Conservation (phyloP, 2,329 filamentous ascomycete species). For the Madurella fahalii region DNA sequence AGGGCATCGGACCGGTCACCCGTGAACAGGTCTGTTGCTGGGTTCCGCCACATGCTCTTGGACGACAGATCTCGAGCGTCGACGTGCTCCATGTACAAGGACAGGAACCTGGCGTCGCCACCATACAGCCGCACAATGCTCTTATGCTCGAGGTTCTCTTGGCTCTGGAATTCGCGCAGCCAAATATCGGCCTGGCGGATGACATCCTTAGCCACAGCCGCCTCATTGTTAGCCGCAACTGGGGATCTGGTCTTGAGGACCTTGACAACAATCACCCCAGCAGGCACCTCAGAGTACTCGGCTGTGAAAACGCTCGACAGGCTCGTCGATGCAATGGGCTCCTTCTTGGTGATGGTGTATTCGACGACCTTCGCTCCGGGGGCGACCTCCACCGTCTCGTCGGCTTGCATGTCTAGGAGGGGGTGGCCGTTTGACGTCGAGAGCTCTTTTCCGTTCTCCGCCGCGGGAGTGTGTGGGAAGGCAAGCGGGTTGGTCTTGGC, state of each 20-base stretch:
- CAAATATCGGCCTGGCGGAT: slow-evolving; percentile 58
- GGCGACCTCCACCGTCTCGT: slow-evolving; percentile 47
- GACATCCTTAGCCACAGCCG: slow-evolving; percentile 50
- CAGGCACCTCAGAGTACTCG: slow-evolving; percentile 48
- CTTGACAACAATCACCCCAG: slow-evolving; percentile 56
- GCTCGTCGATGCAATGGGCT: slow-evolving; percentile 52
- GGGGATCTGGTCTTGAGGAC: slow-evolving; percentile 52
- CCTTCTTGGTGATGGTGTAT: slow-evolving; percentile 52
- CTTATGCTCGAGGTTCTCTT: slow-evolving; percentile 51
- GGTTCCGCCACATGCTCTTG: slow-evolving; percentile 46
- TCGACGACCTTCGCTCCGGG: slow-evolving; percentile 49
- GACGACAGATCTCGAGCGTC: slow-evolving; percentile 52
- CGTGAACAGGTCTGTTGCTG: slow-evolving; percentile 45
- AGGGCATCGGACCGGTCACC: slow-evolving; percentile 47
- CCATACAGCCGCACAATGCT: slow-evolving; percentile 57
- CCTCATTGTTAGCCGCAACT: slow-evolving; percentile 39
- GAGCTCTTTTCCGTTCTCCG: slow-evolving; percentile 45
- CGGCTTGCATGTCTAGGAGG: slow-evolving; percentile 47
- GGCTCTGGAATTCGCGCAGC: slow-evolving; percentile 54
- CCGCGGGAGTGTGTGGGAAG: slow-evolving; percentile 45
- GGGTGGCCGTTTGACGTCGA: slow-evolving; percentile 44
- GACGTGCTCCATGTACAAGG: slow-evolving; percentile 59
- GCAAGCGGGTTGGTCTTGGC: slow-evolving; percentile 48
- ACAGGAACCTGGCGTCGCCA: slow-evolving; percentile 56
- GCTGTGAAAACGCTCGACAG: slow-evolving; percentile 55